These are phyloP conservation scores for Dendrobium catenatum DNA, from an alignment of 106 monocot species.

Conservation along the genomic window DNA sequence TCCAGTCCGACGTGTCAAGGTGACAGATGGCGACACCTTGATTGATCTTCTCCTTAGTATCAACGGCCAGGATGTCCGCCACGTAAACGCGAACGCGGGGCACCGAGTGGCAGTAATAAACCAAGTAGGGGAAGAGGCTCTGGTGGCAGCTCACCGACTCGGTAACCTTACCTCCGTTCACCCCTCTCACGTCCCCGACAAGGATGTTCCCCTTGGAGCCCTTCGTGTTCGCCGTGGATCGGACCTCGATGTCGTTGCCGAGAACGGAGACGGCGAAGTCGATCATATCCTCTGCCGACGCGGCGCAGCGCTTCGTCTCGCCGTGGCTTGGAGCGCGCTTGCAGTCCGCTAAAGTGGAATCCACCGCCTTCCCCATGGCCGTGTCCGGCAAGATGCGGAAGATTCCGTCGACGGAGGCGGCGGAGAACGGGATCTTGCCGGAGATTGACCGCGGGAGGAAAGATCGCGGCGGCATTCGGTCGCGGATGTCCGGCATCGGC, in stretches of 20 bases:
- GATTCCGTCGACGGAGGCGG: slow-evolving; percentile 19
- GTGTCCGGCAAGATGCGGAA: slow-evolving; percentile 42
- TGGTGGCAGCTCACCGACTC: slow-evolving; percentile 81
- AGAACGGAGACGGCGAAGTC: slow-evolving; percentile 69
- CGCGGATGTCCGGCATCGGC: slow-evolving; percentile 78
- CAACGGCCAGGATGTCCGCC: slow-evolving; percentile 55
- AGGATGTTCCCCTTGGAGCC: slow-evolving; percentile 34
- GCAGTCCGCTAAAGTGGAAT: slow-evolving; percentile 56
- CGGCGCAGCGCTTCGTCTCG: slow-evolving; percentile 77
- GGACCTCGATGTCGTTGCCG: slow-evolving; percentile 51
- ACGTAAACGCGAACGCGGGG: slow-evolving; percentile 70
- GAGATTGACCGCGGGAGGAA: slow-evolving; percentile 68
- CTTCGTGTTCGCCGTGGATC: slow-evolving; percentile 38
- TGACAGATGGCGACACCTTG: slow-evolving; percentile 83
- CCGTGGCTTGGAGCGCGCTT: slow-evolving; percentile 64
- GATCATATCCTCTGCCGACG: slow-evolving; percentile 71
- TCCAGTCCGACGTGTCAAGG: slow-evolving; percentile 90
- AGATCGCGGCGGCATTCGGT: slow-evolving; percentile 56
- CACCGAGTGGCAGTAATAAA: slow-evolving; percentile 90
- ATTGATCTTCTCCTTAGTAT: slow-evolving; percentile 44
- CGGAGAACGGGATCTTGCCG: slow-evolving; percentile 44
- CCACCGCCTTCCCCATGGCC: slow-evolving; percentile 51
- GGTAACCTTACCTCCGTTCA: slow-evolving; percentile 66
- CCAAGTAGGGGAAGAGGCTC: slow-evolving; percentile 77
- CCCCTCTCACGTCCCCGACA: slow-evolving; percentile 47